Conservation (phyloP, 2,329 filamentous ascomycete species). For the Periconia sp. region DNA sequence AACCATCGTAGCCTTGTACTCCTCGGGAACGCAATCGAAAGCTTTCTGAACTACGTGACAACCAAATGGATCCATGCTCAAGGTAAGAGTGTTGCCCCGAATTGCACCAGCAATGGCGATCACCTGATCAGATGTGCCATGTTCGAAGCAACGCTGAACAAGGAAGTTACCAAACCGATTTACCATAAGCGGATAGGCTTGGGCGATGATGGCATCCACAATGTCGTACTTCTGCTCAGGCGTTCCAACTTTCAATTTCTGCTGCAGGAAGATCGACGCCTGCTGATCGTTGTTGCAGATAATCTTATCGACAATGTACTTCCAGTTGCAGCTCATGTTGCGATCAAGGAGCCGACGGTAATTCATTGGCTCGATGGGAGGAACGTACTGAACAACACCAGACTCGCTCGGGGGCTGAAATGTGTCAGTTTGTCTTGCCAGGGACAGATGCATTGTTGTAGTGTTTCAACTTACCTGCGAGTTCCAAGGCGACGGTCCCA, state of each 20-base stretch:
- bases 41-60: slow-evolving; percentile 99
- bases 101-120: slow-evolving; percentile 94
- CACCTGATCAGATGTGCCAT: slow-evolving; percentile 91
- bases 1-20: slow-evolving; percentile 99
- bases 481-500: slow-evolving; percentile 49
- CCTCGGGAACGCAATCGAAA: slow-evolving; percentile 95
- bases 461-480: slow-evolving; percentile 35
- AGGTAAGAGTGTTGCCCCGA: slow-evolving; percentile 87
- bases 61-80: slow-evolving; percentile 98
- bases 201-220: slow-evolving; percentile 91
- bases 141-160: slow-evolving; percentile 98
- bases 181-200: slow-evolving; percentile 95
- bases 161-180: slow-evolving; percentile 99
- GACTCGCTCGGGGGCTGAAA: slow-evolving; percentile 32
- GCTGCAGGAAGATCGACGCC: slow-evolving; percentile 97
- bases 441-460: too few relatives aligned
- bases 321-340: slow-evolving; percentile 98
- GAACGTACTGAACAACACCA: slow-evolving; percentile 69
- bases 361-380: slow-evolving; percentile 89
- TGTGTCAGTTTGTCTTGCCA: slow-evolving; percentile 10
- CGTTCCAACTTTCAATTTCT: slow-evolving; percentile 97
- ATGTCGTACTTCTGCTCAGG: slow-evolving; percentile 97
- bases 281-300: slow-evolving; percentile 99
- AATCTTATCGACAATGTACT: slow-evolving; percentile 99
- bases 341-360: slow-evolving; percentile 94